phyloP scores from a whole-genome alignment of 202 grass and related monocot species.

The Sporobolus alterniflorus region DNA sequence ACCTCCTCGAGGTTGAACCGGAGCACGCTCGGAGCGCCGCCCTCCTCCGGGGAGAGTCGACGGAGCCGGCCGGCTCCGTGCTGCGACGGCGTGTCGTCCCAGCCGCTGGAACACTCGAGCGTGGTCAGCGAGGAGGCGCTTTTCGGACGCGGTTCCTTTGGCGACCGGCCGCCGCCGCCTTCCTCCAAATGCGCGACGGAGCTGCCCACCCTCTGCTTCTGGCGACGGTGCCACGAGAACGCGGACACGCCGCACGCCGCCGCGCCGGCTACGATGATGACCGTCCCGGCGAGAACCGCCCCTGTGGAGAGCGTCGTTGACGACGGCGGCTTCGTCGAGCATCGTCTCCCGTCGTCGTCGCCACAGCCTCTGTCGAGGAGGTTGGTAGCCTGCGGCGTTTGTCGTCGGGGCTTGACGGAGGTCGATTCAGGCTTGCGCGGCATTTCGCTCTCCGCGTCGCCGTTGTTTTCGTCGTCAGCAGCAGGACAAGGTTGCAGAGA shows the following conservation, averaged over 20 bases:
- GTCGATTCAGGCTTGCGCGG: conserved; percentile 75
- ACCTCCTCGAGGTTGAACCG: conserved; percentile 83
- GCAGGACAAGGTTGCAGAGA: conserved; percentile 62
- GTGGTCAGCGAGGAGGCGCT: conserved; percentile 63
- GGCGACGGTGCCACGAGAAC: conserved; percentile 58
- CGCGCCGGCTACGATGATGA: conserved; percentile 48
- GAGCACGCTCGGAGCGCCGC: conserved; percentile 57
- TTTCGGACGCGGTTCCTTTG: conserved; percentile 55
- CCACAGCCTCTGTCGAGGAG: conserved; percentile 33
- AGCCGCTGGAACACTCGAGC: conserved; percentile 63
- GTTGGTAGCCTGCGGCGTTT: conserved; percentile 43
- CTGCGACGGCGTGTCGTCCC: conserved; percentile 68
- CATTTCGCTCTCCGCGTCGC: conserved; percentile 26
- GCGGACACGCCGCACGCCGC: conserved; percentile 46
- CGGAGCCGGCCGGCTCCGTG: too few species aligned
- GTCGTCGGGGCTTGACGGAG: conserved; percentile 51
- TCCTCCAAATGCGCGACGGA: conserved; percentile 63
- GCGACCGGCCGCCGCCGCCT: conserved; percentile 51
- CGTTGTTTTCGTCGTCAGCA: too few species aligned
- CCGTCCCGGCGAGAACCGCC: conserved; percentile 51
- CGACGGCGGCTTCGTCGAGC: conserved; percentile 29
- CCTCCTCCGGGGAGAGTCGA: conserved; percentile 46
- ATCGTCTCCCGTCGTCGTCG: not conserved
- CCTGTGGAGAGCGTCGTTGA: conserved; percentile 46
- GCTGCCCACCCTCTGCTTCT: conserved; percentile 77